Conservation (phyloP, 331 rosid species). For the Erythrophleum ivorense region DNA sequence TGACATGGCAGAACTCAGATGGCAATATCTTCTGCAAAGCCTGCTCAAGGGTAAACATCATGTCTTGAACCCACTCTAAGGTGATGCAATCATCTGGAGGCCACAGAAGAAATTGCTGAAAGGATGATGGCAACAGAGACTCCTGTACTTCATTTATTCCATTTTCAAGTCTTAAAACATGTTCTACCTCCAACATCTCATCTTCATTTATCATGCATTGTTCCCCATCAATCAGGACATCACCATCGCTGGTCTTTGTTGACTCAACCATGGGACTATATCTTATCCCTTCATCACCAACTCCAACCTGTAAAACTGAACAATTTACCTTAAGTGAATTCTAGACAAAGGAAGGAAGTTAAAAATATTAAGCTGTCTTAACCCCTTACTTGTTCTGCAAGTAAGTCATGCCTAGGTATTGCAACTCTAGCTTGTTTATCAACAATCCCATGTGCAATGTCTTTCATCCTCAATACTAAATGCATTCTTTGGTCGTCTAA, state of each 20-base stretch:
- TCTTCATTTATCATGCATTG: constrained; percentile 48
- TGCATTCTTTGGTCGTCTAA: constrained; percentile 71
- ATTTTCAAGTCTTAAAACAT: constrained; percentile 53
- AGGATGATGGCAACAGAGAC: constrained; percentile 48
- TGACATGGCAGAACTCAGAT: constrained; percentile 53
- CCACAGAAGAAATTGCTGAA: constrained; percentile 61
- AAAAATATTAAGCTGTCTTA: constrained; percentile 14
- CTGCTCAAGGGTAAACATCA: constrained; percentile 69
- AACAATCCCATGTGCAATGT: constrained; percentile 67
- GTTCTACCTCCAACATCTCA: constrained; percentile 49
- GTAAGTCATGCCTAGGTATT: constrained; percentile 44
- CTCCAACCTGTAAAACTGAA: constrained; percentile 59
- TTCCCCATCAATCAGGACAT: constrained; percentile 47
- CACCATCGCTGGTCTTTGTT: constrained; percentile 49
- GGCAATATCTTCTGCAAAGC: constrained; percentile 56
- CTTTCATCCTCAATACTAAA: constrained; percentile 73
- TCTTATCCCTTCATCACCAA: constrained; percentile 53
- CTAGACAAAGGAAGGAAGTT: background rate
- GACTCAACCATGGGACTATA: constrained; percentile 45
- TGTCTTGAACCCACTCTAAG: constrained; percentile 74
- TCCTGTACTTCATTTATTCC: constrained; percentile 51
- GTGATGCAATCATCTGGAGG: constrained; percentile 67
- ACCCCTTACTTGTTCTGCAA: constrained; percentile 60
- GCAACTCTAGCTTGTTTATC: constrained; percentile 67
- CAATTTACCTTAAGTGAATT: constrained; percentile 43